Base-by-base conservation (phyloP, 1,284 basidiomycete genomes). In the Cutaneotrichosporon sp. region DNA sequence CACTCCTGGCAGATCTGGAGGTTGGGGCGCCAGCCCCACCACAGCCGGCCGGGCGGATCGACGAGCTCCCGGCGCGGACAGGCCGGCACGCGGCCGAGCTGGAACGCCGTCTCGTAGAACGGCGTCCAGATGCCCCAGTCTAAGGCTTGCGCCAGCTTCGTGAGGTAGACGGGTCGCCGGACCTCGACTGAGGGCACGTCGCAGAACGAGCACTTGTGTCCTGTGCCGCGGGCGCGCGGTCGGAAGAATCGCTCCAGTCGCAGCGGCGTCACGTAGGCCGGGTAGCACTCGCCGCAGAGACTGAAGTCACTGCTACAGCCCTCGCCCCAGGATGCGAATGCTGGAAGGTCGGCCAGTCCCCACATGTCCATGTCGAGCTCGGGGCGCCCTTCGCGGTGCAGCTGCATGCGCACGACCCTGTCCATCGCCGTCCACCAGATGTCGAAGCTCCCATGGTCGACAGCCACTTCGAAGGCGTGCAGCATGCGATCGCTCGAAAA, bases 1-100 rank as follows among this genome's bases (percentile, higher is more conserved):
- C 51, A 53, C 8, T 53, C 51, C 22, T 53, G 34, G 34, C 51
- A 53, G n/a, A 53, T 38, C 22, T 53, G 51, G 22, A 53, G 51
- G 51, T 36, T 53, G 20, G 33, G 51, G 6, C 51, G 51, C 51
- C 51, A 53, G 9, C 51, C 51, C 51, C 51, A 53, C 51, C 51
- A 53, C 8, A 34, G 51, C 7, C 51, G 33, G 14, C 20, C n/a
- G 27, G 47, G 14, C 5, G 47, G 25, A 9, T 53, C 51, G 22
- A 53, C 34, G 5, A 38, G 20, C 16, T 36, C 20, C 22, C 34
- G 33, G 11, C 51, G 33, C 20, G 51, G 33, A 25, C 51, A 53
- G 3, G 33, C 34, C 13, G 34, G 33, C 6, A 34, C 51, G 20
- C 6, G 25, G 6, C 51, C 51, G 4, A 53, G 34, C 51, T 34